Evolutionary conservation across 1,284 basidiomycete genomes (phyloP).

Genomic region (Sporisorium exsertum): DNA sequence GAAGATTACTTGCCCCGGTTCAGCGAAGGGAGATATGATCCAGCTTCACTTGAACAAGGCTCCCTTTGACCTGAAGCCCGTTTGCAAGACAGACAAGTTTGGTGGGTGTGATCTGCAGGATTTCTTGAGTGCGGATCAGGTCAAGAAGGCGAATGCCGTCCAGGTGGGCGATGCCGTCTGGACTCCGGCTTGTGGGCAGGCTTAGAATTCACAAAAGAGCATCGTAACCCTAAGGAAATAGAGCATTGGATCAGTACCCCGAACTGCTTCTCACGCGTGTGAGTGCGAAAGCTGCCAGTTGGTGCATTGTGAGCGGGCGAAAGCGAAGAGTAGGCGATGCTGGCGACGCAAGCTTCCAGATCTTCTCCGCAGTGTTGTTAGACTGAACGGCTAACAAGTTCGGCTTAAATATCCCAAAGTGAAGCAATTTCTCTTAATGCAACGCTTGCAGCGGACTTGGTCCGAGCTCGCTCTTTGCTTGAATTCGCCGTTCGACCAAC

Average conservation of each 20-base stretch:
- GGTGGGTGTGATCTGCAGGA: slow-evolving; percentile 26
- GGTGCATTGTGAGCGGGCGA: too few relatives aligned
- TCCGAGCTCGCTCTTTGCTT: slow-evolving; percentile 9
- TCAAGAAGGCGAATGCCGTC: slow-evolving; percentile 25
- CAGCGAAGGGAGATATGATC: slow-evolving; percentile 71
- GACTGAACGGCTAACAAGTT: background rate
- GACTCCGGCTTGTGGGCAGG: slow-evolving; percentile 33
- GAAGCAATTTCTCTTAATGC: slow-evolving; percentile 13
- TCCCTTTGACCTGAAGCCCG: slow-evolving; percentile 59
- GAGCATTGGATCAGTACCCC: too few relatives aligned
- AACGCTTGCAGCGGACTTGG: slow-evolving; percentile 28
- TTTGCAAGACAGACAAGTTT: slow-evolving; percentile 28
- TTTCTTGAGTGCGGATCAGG: slow-evolving; percentile 9
- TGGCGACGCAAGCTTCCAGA: too few relatives aligned
- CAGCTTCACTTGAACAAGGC: slow-evolving; percentile 72
- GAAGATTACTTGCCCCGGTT: slow-evolving; percentile 70
- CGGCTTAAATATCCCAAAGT: background rate
- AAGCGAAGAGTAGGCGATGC: too few relatives aligned
- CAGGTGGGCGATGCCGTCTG: slow-evolving; percentile 26
- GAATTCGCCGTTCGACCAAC: background rate
- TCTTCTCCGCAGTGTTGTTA: too few relatives aligned
- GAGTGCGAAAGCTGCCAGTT: too few relatives aligned
- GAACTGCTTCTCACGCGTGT: too few relatives aligned
- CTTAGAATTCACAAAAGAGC: too few relatives aligned
- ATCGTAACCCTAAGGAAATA: too few relatives aligned